phyloP scores from a whole-genome alignment of 768 basidiomycete genomes.

The Lactarius evosmus region DNA sequence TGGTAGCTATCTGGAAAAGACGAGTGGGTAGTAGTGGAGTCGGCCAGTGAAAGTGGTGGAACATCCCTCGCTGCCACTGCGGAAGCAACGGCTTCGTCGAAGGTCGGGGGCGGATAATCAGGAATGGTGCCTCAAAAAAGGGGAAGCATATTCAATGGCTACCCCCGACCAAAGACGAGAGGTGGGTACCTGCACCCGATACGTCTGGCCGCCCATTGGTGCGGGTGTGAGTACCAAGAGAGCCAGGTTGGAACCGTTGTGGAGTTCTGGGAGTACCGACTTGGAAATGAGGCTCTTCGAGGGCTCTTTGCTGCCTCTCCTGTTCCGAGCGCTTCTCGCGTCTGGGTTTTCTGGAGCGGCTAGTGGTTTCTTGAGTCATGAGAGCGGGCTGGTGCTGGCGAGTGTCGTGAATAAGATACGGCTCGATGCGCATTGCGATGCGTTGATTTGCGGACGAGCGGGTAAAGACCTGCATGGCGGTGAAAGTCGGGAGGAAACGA shows the following conservation, averaged over 20 bases:
- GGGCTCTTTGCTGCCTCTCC: constrained; percentile 19
- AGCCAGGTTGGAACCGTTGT: constrained; percentile 23
- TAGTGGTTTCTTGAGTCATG: constrained; percentile 50
- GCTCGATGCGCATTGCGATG: constrained; percentile 37
- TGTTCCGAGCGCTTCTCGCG: constrained; percentile 29
- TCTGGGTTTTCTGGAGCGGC: constrained; percentile 45
- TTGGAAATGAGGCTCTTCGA: constrained; percentile 29
- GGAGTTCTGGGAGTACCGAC: constrained; percentile 24
- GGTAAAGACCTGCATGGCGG: constrained; percentile 27
- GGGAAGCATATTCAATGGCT: constrained; percentile 4
- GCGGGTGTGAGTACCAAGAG: constrained; percentile 19
- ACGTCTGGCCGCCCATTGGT: constrained; percentile 30
- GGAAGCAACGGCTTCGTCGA: constrained; percentile 56
- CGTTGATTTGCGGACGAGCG: constrained; percentile 28
- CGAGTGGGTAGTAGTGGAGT: constrained; percentile 13
- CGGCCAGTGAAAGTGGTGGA: constrained; percentile 21
- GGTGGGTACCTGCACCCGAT: constrained; percentile 35
- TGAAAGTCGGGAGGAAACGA: constrained; percentile 26
- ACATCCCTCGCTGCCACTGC: constrained; percentile 24
- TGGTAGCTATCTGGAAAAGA: constrained; percentile 20
- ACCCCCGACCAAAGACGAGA: constrained; percentile 2
- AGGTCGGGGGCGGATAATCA: constrained; percentile 73
- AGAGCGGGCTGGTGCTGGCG: constrained; percentile 51
- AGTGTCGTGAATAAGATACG: constrained; percentile 56
- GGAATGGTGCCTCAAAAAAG: constrained; percentile 37